Percentiles rank a stretch among this genome's conserved stretches.
phyloP scores from a whole-genome alignment of 2,329 filamentous ascomycete species.

The Venturia asperata region DNA sequence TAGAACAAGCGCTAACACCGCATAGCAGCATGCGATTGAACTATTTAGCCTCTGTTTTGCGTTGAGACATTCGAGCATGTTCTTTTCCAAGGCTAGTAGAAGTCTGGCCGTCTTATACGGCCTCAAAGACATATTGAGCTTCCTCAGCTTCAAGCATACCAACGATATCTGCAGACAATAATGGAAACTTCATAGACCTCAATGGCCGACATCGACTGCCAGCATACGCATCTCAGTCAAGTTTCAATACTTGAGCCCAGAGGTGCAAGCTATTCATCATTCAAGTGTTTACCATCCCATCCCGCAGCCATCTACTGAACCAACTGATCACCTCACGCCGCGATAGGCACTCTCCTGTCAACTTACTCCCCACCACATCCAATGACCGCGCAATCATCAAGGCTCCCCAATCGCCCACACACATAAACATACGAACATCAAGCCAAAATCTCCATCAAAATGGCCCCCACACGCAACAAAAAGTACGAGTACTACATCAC shows the following conservation, averaged over 20 bases:
- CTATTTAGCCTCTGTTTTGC: neutral
- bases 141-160: neutral
- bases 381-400: neutral
- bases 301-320: too few species aligned
- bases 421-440: neutral
- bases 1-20: neutral
- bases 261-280: too few species aligned
- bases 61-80: neutral
- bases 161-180: neutral
- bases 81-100: neutral
- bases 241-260: neutral
- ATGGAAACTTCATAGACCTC: too few species aligned
- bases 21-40: neutral
- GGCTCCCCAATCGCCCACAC: neutral
- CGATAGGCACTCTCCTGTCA: neutral
- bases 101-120: neutral
- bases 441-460: neutral
- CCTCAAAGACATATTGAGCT: neutral
- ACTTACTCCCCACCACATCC: neutral
- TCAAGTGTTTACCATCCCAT: neutral
- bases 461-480: neutral
- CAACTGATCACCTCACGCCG: too few species aligned
- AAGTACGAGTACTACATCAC: too few species aligned
- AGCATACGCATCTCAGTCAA: too few species aligned
- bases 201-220: too few species aligned